Base-by-base conservation (phyloP, 257 asterid genomes). In the Nicotiana undulata region DNA sequence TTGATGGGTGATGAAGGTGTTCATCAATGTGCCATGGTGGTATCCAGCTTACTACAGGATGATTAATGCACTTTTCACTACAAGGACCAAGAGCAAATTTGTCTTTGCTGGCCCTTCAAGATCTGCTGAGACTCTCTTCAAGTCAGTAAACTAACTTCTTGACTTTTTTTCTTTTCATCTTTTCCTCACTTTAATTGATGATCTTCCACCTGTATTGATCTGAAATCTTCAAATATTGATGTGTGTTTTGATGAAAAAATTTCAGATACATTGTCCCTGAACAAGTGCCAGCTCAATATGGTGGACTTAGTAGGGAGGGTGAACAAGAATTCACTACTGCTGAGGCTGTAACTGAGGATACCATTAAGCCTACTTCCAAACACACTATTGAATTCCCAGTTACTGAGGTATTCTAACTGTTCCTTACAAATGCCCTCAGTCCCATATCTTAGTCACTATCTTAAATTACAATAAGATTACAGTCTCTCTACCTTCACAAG, bases 11-110 rank as follows among this genome's bases (percentile, higher is more conserved):
- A 22, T 51, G 20, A 81, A 92, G 97, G 91, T 92, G 85, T 92
- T 89, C 88, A 83, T 92, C 88, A 92, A 92, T 88, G 96, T 92
- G 20, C 96, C 97, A 17, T 92, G 97, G 97, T 92, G 97, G 97
- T 92, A 91, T 77, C 89, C 90, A 81, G 93, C 94, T 75, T 91
- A 88, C 90, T 89, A 91, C 40, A 90, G 92, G 85, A 89, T 90
- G 97, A 92, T 90, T 40, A 92, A 94, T 84, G 93, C 94, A 28
- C 87, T 92, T 88, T 86, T 92, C 87, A 89, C 97, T 7, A 90
- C 87, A 65, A 90, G 97, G 81, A 92, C 96, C 74, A 91, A 92
- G 90, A 92, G 97, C 96, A 92, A 91, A 90, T 92, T 92, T 86
- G 96, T 91, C 55, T 90, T 91, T 84, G 94, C 96, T 5, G 93